Conservation (phyloP, 2,329 filamentous ascomycete species). For the Aureobasidium pullulans region DNA sequence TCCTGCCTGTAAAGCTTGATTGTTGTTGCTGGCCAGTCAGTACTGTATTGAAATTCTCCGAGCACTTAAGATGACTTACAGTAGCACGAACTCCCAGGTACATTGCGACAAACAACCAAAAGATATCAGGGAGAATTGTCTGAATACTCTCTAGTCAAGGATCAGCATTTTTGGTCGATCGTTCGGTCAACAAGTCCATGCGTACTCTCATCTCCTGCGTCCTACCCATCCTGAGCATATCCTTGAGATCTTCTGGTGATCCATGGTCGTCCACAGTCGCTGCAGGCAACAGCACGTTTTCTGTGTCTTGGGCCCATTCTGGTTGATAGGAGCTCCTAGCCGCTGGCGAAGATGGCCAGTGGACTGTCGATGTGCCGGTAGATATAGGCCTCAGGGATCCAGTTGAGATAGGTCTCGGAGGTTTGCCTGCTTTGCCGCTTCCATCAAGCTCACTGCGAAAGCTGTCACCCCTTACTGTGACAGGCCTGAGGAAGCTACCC, state of each 20-base stretch:
- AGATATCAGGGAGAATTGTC: slow-evolving; percentile 41
- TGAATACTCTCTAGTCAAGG: slow-evolving; percentile 37
- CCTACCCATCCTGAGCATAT: slow-evolving; percentile 43
- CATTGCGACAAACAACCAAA: slow-evolving; percentile 39
- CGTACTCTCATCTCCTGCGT: slow-evolving; percentile 37
- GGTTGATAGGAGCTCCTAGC: neutral
- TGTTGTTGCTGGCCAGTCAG: slow-evolving; percentile 19
- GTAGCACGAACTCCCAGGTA: slow-evolving; percentile 45
- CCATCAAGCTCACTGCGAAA: neutral
- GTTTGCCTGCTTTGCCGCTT: neutral
- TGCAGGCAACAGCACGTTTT: neutral
- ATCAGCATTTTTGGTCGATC: neutral
- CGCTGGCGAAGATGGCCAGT: neutral
- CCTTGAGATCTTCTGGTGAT: slow-evolving; percentile 26
- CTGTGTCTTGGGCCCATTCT: neutral
- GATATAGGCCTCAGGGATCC: neutral
- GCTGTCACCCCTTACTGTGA: neutral
- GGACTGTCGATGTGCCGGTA: neutral
- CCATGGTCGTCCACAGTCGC: neutral
- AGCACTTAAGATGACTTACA: slow-evolving; percentile 9
- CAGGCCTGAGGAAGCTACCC: neutral
- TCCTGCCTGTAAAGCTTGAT: slow-evolving; percentile 20
- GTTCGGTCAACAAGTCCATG: neutral
- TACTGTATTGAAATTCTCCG: neutral
- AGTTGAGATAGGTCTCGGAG: neutral